Percentiles rank a stretch among this genome's conserved stretches.
Evolutionary conservation across 225 moss, liverwort and hornwort species (phyloP).

Genomic region (Physcomitrellopsis africana): DNA sequence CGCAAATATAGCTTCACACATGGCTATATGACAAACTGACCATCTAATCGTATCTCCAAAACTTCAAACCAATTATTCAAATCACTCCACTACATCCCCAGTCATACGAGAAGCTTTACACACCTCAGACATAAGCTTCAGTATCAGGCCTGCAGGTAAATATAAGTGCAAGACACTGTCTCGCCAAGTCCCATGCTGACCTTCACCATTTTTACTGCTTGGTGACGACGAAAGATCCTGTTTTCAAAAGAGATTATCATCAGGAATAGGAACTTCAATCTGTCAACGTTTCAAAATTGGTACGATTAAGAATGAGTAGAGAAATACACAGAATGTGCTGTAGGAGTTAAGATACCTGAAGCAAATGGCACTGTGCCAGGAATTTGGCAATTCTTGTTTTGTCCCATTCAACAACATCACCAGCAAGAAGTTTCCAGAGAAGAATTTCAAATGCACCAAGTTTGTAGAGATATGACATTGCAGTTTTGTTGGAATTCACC

Average conservation of each 20-base stretch:
- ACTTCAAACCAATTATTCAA: background rate
- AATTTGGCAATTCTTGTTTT: constrained; percentile 86
- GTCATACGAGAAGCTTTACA: constrained; percentile 9
- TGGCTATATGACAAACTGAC: constrained; percentile 2
- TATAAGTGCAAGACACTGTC: constrained; percentile 88
- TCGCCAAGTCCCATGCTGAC: constrained; percentile 72
- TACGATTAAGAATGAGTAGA: background rate
- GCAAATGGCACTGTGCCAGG: constrained; percentile 81
- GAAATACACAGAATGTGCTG: background rate
- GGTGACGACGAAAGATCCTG: constrained; percentile 69
- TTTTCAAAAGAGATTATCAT: constrained; percentile 17
- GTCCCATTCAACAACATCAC: constrained; percentile 83
- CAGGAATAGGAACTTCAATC: constrained; percentile 5
- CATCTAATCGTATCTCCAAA: background rate
- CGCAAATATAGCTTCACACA: background rate
- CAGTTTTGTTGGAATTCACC: constrained; percentile 78
- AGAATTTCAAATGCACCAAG: constrained; percentile 99
- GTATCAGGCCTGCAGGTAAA: constrained; percentile 89
- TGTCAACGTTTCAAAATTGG: constrained; percentile 2
- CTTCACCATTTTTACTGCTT: constrained; percentile 46
- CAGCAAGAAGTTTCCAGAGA: constrained; percentile 95
- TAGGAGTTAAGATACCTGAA: constrained; percentile 63
- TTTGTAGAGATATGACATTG: constrained; percentile 95
- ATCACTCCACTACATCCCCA: background rate
- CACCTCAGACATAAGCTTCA: constrained; percentile 94